These are phyloP conservation scores for Fragilaria radians DNA, from an alignment of 108 stramenopile species.

Conservation along the genomic window DNA sequence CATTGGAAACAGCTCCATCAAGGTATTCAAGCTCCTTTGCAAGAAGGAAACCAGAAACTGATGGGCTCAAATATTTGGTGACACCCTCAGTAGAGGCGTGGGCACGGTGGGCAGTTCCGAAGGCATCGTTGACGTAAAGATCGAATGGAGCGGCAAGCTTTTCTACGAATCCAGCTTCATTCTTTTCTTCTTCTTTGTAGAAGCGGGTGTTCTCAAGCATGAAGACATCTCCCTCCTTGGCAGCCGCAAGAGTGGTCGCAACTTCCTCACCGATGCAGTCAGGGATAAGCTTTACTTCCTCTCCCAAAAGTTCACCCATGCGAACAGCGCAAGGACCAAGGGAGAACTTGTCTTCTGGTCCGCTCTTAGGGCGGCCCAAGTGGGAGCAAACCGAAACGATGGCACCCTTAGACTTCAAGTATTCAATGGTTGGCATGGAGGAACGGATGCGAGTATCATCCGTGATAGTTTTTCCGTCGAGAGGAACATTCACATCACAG, in stretches of 20 bases:
- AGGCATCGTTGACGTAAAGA: constrained; percentile 98
- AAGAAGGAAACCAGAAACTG: constrained; percentile 91
- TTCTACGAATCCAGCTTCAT: constrained; percentile 87
- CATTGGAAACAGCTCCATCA: constrained; percentile 91
- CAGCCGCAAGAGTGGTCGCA: constrained; percentile 59
- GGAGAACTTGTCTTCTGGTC: constrained; percentile 98
- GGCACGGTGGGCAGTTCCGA: constrained; percentile 99
- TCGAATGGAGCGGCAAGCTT: constrained; percentile 91
- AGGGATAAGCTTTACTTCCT: constrained; percentile 83
- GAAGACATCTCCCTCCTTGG: constrained; percentile 92
- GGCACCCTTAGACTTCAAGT: constrained; percentile 96
- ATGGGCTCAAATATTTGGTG: constrained; percentile 85
- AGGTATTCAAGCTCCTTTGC: constrained; percentile 99
- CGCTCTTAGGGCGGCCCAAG: constrained; percentile 97
- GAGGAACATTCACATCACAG: constrained; percentile 97
- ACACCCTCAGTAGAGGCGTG: constrained; percentile 99
- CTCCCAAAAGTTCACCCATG: constrained; percentile 92
- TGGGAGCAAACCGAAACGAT: constrained; percentile 97
- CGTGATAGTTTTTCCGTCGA: constrained; percentile 95
- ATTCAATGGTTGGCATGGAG: constrained; percentile 97
- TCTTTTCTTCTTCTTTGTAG: constrained; percentile 97
- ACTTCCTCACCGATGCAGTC: constrained; percentile 99
- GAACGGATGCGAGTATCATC: constrained; percentile 99
- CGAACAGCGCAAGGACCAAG: constrained; percentile 93
- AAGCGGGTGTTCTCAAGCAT: constrained; percentile 99